Evolutionary conservation across 1,284 basidiomycete species (phyloP).

Genomic region (Cryptococcus sp.): DNA sequence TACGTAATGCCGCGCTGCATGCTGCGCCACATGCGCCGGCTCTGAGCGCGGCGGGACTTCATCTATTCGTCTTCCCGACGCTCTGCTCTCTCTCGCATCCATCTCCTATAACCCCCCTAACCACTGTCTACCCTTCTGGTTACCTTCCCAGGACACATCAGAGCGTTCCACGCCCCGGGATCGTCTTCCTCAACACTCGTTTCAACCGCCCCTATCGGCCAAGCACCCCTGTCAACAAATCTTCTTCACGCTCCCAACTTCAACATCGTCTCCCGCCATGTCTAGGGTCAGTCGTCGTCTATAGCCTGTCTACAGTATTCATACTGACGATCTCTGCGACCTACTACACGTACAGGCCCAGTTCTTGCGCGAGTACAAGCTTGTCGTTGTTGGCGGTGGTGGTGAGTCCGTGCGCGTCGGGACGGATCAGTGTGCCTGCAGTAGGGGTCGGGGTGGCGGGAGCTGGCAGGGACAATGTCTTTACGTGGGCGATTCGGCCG

Average conservation of each 20-base stretch:
- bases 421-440: not conserved
- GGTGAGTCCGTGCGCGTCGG: conserved; percentile 57
- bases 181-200: too few species aligned
- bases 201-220: too few species aligned
- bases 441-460: not conserved
- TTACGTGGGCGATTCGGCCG: not conserved
- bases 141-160: too few species aligned
- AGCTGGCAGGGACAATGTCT: not conserved
- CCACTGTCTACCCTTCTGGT: too few species aligned
- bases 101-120: too few species aligned
- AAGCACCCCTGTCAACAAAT: not conserved
- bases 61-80: too few species aligned
- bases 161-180: too few species aligned
- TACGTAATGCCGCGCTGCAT: too few species aligned
- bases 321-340: not conserved
- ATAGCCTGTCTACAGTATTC: not conserved
- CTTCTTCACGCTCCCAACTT: conserved; percentile 2
- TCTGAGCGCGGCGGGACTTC: too few species aligned
- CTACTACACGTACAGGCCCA: conserved; percentile 60
- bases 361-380: conserved; percentile 91
- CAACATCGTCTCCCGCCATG: conserved; percentile 1
- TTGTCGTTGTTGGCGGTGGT: conserved; percentile 97
- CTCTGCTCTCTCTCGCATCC: too few species aligned
- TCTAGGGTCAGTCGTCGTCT: conserved; percentile 8
- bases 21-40: too few species aligned